Percentiles rank a stretch among this genome's conserved stretches.
Conservation (phyloP, 768 basidiomycete species). For the Calocybe indica region DNA sequence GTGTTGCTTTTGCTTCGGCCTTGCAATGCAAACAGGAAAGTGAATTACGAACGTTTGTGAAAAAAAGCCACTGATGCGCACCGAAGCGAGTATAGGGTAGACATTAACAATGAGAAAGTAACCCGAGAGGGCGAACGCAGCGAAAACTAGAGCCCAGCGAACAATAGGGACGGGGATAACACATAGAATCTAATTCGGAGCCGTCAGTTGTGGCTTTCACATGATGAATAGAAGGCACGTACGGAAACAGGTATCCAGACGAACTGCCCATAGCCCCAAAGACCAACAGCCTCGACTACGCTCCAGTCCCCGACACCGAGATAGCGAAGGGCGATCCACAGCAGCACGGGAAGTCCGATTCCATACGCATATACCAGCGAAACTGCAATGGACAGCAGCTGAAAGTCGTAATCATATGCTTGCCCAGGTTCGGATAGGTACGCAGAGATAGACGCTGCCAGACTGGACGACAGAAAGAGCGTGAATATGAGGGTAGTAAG, state of each 20-base stretch:
- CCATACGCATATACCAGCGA: conserved; percentile 86
- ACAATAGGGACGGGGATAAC: conserved; percentile 80
- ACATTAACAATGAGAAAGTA: conserved; percentile 82
- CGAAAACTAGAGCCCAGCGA: conserved; percentile 72
- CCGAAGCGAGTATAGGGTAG: conserved; percentile 84
- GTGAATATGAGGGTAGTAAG: conserved; percentile 91
- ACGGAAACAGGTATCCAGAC: conserved; percentile 89
- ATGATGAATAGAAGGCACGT: conserved; percentile 18
- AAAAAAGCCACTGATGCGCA: conserved; percentile 30
- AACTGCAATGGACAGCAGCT: conserved; percentile 75
- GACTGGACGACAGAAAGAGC: conserved; percentile 89
- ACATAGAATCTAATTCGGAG: conserved; percentile 57
- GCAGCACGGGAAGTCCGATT: conserved; percentile 68
- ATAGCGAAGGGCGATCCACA: conserved; percentile 86
- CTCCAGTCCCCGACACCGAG: conserved; percentile 88
- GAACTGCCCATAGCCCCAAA: conserved; percentile 81
- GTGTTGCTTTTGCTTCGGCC: conserved; percentile 85
- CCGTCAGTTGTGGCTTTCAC: neutral
- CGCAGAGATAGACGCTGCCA: conserved; percentile 81
- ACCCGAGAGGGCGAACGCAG: conserved; percentile 76
- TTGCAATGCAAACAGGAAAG: conserved; percentile 18
- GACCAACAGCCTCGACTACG: conserved; percentile 71
- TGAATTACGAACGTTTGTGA: neutral
- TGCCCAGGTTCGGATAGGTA: conserved; percentile 64
- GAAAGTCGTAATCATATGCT: conserved; percentile 79